Conservation (phyloP, 1,284 basidiomycete genomes). For the Ceratobasidium papillatum region DNA sequence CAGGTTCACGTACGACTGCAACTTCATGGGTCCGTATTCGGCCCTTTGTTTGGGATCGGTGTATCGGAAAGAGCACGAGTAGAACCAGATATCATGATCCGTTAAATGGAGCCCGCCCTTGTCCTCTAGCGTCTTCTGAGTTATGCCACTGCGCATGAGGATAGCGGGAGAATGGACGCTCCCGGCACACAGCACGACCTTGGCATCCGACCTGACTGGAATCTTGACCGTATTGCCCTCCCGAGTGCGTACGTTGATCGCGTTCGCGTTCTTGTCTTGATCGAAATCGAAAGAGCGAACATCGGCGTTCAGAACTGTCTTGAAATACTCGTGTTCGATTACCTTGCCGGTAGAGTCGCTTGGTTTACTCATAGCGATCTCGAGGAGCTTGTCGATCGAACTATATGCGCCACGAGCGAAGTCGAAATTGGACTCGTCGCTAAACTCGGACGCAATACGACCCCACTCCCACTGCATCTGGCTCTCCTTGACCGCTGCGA, state of each 20-base stretch:
- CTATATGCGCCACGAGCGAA: slow-evolving; percentile 46
- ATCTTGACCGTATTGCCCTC: slow-evolving; percentile 37
- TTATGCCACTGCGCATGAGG: slow-evolving; percentile 42
- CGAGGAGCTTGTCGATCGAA: slow-evolving; percentile 46
- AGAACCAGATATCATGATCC: slow-evolving; percentile 46
- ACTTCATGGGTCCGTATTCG: slow-evolving; percentile 44
- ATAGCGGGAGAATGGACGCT: slow-evolving; percentile 45
- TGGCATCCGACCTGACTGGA: slow-evolving; percentile 19
- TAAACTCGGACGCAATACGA: slow-evolving; percentile 46
- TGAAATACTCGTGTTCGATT: slow-evolving; percentile 41
- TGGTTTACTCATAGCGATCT: slow-evolving; percentile 46
- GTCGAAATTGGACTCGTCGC: slow-evolving; percentile 43
- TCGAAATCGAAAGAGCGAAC: slow-evolving; percentile 33
- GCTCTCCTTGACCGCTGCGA: slow-evolving; percentile 1
- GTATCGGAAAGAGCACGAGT: slow-evolving; percentile 43
- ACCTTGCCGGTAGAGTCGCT: not conserved
- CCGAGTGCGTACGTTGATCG: slow-evolving; percentile 23
- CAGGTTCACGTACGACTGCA: slow-evolving; percentile 42
- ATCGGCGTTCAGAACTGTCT: slow-evolving; percentile 44
- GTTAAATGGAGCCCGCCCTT: slow-evolving; percentile 42
- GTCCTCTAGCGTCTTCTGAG: not conserved
- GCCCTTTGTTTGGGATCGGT: slow-evolving; percentile 22
- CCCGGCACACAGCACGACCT: slow-evolving; percentile 44
- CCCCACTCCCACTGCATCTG: slow-evolving; percentile 46
- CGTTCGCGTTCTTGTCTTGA: not conserved